Evolutionary conservation across 2,329 filamentous ascomycete genomes (phyloP), one percentile per base, ranked within the genome.

Genomic region (Tolypocladium ophioglossoides): DNA sequence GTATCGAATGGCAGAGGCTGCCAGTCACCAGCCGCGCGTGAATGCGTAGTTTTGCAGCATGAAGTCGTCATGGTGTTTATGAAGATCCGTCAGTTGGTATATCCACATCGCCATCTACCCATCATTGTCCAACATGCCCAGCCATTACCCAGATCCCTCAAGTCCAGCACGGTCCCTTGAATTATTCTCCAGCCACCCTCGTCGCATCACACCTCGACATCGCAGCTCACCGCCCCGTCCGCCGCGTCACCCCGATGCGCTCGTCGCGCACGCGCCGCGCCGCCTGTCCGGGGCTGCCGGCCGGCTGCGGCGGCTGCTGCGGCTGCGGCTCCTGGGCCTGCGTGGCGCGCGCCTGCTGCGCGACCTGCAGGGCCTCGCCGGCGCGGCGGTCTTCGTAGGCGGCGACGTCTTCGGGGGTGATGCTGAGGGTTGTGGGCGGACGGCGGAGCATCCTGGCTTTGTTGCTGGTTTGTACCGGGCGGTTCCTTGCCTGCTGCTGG

Each of bases 371-470:
- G 35, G 70, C 71, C 57, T 75, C 69, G 52, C 69, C 69, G 27
- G 72, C 73, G 57, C 83, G 78, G 32, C 77, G 76, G 66, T 85
- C 83, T 64, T 89, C 85, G 70, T 87, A 89, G 53, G 79, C 74
- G 40, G 84, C 83, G 40, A 89, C 76, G 67, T 90, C 86, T 64
- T 87, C 83, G 50, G 82, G 75, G 2, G 85, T 89, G 59, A 89
- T 78, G 53, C 78, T 74, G 58, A 90, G 80, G 16, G 80, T 79
- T 49, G 86, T 90, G 12, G 86, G 78, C 18, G 82, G 78, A 48
- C 86, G 81, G 61, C 84, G 82, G 61, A 87, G 82, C 83, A 87
- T 85, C 9, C 38, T 69, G 56, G 38, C 20, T 12, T 53, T 32
- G 50, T 22, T 51, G n/a, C 53, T 32, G 51, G n/a, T n/a, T n/a